Conservation (phyloP, 257 asterid species). For the Solanum piurae region DNA sequence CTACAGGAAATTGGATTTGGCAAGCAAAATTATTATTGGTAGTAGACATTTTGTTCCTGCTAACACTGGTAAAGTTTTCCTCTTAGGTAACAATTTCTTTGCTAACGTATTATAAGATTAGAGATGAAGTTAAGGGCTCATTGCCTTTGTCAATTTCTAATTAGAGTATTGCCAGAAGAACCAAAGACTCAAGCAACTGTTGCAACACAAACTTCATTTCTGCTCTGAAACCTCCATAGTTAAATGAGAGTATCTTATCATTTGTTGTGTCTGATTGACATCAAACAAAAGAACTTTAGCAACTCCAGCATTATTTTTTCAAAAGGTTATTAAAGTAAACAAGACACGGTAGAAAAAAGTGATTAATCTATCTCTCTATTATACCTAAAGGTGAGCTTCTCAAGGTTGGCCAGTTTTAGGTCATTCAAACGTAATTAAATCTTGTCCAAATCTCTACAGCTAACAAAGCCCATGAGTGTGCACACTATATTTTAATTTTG, state of each 20-base stretch:
- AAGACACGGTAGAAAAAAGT: not conserved
- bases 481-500: not conserved
- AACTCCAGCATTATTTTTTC: not conserved
- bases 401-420: not conserved
- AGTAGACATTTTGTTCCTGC: too few relatives aligned
- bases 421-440: not conserved
- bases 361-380: not conserved
- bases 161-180: too few relatives aligned
- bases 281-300: not conserved
- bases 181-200: too few relatives aligned
- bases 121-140: too few relatives aligned
- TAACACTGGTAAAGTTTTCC: too few relatives aligned
- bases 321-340: not conserved
- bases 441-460: not conserved
- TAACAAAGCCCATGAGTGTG: not conserved
- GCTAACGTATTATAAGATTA: too few relatives aligned
- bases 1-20: too few relatives aligned
- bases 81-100: too few relatives aligned
- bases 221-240: conserved; percentile 49
- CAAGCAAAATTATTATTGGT: too few relatives aligned
- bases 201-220: conserved; percentile 54
- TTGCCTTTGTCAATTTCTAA: too few relatives aligned
- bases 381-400: not conserved
- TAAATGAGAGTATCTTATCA: conserved; percentile 62
- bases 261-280: conserved; percentile 16